These are phyloP conservation scores for Truncatella angustata DNA, from an alignment of 2,329 filamentous ascomycete genomes.

Conservation along the genomic window DNA sequence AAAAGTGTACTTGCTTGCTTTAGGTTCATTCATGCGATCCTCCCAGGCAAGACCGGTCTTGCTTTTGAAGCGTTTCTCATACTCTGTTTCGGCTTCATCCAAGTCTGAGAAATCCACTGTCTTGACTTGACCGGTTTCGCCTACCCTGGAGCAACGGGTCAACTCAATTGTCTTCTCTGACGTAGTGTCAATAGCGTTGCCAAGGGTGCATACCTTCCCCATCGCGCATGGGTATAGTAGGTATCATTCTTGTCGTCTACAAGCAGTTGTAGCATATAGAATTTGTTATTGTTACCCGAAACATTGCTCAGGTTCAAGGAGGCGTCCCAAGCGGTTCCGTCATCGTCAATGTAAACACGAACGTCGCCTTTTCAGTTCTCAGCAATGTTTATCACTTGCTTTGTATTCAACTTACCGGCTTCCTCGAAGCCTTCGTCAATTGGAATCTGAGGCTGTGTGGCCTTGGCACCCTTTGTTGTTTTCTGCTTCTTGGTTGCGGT, in stretches of 20 bases:
- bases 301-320: conserved; percentile 18
- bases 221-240: conserved; percentile 15
- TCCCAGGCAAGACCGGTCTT: conserved; percentile 18
- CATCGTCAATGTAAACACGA: conserved; percentile 15
- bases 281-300: conserved; percentile 18
- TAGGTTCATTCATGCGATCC: conserved; percentile 14
- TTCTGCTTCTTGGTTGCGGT: conserved; percentile 16
- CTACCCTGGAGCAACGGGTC: conserved; percentile 9
- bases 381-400: neutral
- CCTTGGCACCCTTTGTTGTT: conserved; percentile 10
- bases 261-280: conserved; percentile 18
- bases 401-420: conserved; percentile 11
- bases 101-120: conserved; percentile 14
- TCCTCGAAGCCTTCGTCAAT: conserved; percentile 17
- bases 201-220: conserved; percentile 15
- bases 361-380: conserved; percentile 11
- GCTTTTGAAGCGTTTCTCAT: conserved; percentile 17
- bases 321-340: conserved; percentile 16
- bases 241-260: conserved; percentile 11
- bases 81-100: conserved; percentile 15
- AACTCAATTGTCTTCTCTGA: neutral
- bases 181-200: neutral
- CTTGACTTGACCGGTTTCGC: conserved; percentile 18
- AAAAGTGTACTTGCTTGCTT: conserved; percentile 17
- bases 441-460: conserved; percentile 13